Percentiles rank a stretch among this genome's conserved stretches.
Conservation (phyloP, 768 basidiomycete genomes). For the Panellus pusillus region DNA sequence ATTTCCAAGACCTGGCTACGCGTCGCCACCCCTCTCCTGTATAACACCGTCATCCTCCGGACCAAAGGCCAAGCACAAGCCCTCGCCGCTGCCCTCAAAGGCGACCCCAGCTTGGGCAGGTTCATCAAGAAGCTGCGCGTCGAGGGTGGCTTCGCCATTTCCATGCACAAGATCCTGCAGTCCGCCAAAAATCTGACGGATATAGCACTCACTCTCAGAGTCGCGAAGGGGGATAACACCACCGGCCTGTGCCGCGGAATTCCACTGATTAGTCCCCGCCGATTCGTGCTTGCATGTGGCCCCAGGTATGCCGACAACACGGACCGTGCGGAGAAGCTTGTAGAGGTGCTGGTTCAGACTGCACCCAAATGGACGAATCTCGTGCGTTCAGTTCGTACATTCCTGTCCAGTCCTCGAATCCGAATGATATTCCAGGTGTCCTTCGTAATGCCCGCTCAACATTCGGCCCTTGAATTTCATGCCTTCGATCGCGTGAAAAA, state of each 20-base stretch:
- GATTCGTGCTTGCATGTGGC: not conserved
- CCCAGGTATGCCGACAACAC: no score
- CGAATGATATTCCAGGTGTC: not conserved
- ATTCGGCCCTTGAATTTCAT: no score
- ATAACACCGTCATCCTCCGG: slow-evolving; percentile 6
- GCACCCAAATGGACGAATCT: slow-evolving; percentile 1
- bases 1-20: slow-evolving; percentile 13
- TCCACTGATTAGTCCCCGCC: not conserved
- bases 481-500: no score
- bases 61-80: slow-evolving; percentile 10
- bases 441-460: not conserved
- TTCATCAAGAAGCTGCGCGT: slow-evolving; percentile 13
- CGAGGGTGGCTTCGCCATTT: slow-evolving; percentile 11
- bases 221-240: not conserved
- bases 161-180: slow-evolving; percentile 12
- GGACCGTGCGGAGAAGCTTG: not conserved
- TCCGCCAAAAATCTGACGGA: not conserved
- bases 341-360: not conserved
- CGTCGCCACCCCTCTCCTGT: slow-evolving; percentile 14
- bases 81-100: not conserved
- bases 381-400: not conserved
- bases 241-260: slow-evolving; percentile 3
- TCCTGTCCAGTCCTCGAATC: not conserved
- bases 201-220: not conserved
- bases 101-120: slow-evolving; percentile 3